Conservation (phyloP, 2,329 filamentous ascomycete genomes). For the Stagonosporopsis cucurbitacearum region DNA sequence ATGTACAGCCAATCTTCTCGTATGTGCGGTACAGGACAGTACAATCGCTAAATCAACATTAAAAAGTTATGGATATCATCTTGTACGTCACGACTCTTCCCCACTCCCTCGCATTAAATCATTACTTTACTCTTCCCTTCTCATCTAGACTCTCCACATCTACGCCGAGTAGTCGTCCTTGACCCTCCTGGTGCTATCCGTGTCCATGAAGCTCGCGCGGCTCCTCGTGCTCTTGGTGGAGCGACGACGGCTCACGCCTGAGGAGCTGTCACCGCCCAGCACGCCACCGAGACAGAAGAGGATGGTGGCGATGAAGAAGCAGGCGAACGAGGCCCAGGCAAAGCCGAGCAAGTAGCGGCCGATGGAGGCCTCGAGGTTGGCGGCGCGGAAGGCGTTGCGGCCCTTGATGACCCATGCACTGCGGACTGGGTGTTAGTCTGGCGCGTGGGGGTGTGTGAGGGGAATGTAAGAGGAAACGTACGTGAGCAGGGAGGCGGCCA, state of each 20-base stretch:
- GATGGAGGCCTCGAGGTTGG: conserved; percentile 64
- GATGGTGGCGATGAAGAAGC: conserved; percentile 69
- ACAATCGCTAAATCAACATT: conserved; percentile 17
- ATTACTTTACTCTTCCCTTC: background rate
- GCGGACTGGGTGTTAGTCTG: conserved; percentile 16
- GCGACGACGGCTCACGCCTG: conserved; percentile 53
- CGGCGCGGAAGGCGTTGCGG: conserved; percentile 68
- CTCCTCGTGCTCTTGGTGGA: conserved; percentile 52
- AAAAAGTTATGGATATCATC: conserved; percentile 31
- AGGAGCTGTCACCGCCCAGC: conserved; percentile 54
- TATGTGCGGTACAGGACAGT: background rate
- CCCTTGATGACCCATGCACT: conserved; percentile 73
- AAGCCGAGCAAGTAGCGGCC: conserved; percentile 77
- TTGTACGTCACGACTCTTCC: background rate
- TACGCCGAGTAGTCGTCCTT: conserved; percentile 72
- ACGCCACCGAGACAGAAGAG: conserved; percentile 70
- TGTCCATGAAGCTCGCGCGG: conserved; percentile 63
- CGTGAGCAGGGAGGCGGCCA: conserved; percentile 78
- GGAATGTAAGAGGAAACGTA: conserved; percentile 52
- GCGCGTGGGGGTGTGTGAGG: background rate
- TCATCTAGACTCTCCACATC: conserved; percentile 11
- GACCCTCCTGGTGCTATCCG: conserved; percentile 64
- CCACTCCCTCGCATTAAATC: background rate
- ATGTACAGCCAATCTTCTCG: conserved; percentile 1
- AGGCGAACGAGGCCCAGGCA: conserved; percentile 74